A percentile compares a stretch with the other conserved stretches of the same genome.
Conservation (phyloP, 1,284 basidiomycete species). For the Entoloma clypeatum region DNA sequence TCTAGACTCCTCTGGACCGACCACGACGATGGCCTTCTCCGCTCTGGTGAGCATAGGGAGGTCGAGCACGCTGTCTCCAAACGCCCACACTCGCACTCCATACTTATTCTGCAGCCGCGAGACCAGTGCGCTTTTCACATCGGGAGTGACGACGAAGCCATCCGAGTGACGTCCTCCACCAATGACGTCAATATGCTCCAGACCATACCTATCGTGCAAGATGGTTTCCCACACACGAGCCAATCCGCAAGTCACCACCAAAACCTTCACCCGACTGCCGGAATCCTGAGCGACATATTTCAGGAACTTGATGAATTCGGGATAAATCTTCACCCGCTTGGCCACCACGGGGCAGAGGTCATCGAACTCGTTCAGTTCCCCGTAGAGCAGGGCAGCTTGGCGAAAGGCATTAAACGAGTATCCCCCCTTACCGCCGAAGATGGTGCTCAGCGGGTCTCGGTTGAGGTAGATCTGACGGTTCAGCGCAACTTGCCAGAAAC, state of each 20-base stretch:
- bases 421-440: constrained; percentile 23
- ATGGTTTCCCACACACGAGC: constrained; percentile 22
- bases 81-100: constrained; percentile 20
- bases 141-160: constrained; percentile 18
- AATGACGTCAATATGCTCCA: constrained; percentile 21
- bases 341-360: constrained; percentile 19
- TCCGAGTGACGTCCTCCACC: constrained; percentile 20
- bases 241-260: constrained; percentile 22
- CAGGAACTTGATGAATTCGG: constrained; percentile 21
- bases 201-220: constrained; percentile 17
- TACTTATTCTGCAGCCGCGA: constrained; percentile 19
- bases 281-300: constrained; percentile 15
- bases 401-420: constrained; percentile 23
- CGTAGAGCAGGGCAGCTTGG: constrained; percentile 21
- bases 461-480: constrained; percentile 6
- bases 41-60: constrained; percentile 24
- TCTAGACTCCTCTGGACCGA: constrained; percentile 21
- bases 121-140: constrained; percentile 19
- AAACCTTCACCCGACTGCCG: constrained; percentile 14
- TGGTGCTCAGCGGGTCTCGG: constrained; percentile 18
- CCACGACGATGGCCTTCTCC: constrained; percentile 22
- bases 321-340: constrained; percentile 16
- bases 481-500: constrained; percentile 19
- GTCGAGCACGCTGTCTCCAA: constrained; percentile 24
- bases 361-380: constrained; percentile 17